A percentile compares a stretch with the other conserved stretches of the same genome.
Evolutionary conservation across 495 filamentous ascomycete genomes (phyloP).

Genomic region (Podospora appendiculata): DNA sequence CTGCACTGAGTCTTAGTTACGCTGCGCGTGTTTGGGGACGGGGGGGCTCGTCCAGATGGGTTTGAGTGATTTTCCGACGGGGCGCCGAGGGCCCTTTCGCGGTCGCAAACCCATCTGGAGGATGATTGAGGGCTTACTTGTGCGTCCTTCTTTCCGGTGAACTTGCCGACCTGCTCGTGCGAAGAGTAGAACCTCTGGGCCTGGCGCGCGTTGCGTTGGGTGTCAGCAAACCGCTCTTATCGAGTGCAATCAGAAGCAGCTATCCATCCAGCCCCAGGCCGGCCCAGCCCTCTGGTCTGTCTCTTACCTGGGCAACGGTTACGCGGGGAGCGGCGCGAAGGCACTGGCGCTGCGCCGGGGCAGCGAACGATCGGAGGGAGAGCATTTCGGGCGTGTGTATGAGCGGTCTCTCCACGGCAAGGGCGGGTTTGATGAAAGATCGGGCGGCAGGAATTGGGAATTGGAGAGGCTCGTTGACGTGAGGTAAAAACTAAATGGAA

Average conservation of each 20-base stretch:
- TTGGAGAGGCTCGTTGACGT: background rate
- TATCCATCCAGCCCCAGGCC: slow-evolving; percentile 36
- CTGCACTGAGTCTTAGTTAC: slow-evolving; percentile 36
- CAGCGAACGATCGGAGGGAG: slow-evolving; percentile 42
- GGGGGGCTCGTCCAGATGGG: background rate
- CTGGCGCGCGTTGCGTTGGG: slow-evolving; percentile 20
- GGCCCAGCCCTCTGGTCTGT: slow-evolving; percentile 2
- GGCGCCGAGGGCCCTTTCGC: background rate
- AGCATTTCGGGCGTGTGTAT: slow-evolving; percentile 34
- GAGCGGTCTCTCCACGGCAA: background rate
- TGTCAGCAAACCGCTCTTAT: slow-evolving; percentile 6
- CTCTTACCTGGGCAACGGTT: slow-evolving; percentile 20
- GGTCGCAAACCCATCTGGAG: slow-evolving; percentile 1
- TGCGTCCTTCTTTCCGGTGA: slow-evolving; percentile 78
- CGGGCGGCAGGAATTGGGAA: too few relatives aligned
- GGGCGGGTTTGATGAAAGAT: too few relatives aligned
- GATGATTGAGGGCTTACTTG: slow-evolving; percentile 53
- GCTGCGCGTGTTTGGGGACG: background rate
- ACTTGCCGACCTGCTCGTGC: slow-evolving; percentile 79
- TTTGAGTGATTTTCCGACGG: slow-evolving; percentile 40
- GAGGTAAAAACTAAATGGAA: slow-evolving; percentile 8
- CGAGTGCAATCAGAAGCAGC: background rate
- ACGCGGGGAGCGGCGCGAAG: slow-evolving; percentile 38
- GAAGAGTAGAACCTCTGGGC: slow-evolving; percentile 36
- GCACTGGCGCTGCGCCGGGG: slow-evolving; percentile 44